phyloP scores from a whole-genome alignment of 345 rosid genomes.

The Populus alba region DNA sequence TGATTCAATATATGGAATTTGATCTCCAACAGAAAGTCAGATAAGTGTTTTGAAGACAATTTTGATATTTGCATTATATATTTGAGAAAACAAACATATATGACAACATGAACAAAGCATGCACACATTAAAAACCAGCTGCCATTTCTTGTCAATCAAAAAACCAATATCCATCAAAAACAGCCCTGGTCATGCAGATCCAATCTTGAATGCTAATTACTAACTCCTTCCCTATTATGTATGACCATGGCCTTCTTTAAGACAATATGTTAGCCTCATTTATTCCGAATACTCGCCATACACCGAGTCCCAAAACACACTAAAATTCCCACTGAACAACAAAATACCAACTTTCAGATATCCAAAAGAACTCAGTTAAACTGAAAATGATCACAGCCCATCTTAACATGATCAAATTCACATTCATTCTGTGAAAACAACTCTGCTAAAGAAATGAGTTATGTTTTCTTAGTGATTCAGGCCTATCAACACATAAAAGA shows the following conservation, averaged over 20 bases:
- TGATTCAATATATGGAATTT: slow-evolving; percentile 77
- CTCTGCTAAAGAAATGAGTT: not conserved
- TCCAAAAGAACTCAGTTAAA: not conserved
- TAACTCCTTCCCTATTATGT: not conserved
- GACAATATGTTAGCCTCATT: not conserved
- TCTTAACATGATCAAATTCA: not conserved
- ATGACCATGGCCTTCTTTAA: not conserved
- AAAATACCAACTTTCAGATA: not conserved
- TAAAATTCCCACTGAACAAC: not conserved
- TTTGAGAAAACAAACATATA: not conserved
- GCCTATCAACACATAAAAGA: not conserved
- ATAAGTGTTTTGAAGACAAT: not conserved
- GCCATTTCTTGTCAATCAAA: not conserved
- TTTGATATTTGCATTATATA: not conserved
- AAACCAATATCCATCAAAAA: not conserved
- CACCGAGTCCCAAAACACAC: no score
- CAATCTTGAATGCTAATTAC: not conserved
- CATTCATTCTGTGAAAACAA: not conserved
- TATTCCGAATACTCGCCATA: not conserved
- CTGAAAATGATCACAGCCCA: not conserved
- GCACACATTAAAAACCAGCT: not conserved
- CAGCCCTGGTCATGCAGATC: not conserved
- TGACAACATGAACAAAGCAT: not conserved
- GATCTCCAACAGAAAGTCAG: slow-evolving; percentile 43
- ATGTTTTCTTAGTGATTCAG: not conserved